Percentiles rank a stretch among this genome's conserved stretches.
Evolutionary conservation across 345 rosid genomes (phyloP).

Genomic region (Arabidopsis thaliana): DNA sequence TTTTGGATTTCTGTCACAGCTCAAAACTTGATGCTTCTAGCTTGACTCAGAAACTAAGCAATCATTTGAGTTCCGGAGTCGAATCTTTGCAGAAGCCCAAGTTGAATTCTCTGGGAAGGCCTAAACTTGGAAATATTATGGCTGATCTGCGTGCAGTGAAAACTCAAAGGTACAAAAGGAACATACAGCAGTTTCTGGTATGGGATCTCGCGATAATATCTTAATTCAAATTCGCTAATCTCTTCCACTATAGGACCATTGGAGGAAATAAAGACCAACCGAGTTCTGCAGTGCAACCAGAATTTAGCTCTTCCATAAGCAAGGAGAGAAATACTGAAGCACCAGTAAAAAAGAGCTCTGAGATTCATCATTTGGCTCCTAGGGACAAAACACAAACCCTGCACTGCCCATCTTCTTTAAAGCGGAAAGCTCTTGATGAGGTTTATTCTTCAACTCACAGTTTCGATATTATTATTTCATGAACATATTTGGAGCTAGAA

Average conservation of each 20-base stretch:
- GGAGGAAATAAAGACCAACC: slow-evolving; percentile 50
- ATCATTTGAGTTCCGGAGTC: slow-evolving; percentile 44
- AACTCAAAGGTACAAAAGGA: slow-evolving; percentile 52
- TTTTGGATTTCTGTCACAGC: slow-evolving; percentile 48
- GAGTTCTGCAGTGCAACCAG: slow-evolving; percentile 41
- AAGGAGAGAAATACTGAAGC: slow-evolving; percentile 47
- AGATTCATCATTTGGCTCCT: slow-evolving; percentile 41
- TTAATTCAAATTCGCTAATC: slow-evolving; percentile 13
- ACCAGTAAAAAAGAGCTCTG: slow-evolving; percentile 36
- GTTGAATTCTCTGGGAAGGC: slow-evolving; percentile 50
- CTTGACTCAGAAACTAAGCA: slow-evolving; percentile 50
- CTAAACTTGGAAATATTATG: slow-evolving; percentile 52
- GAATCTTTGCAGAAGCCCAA: slow-evolving; percentile 49
- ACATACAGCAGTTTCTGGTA: not conserved
- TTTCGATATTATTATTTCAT: not conserved
- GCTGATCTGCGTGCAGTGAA: slow-evolving; percentile 55
- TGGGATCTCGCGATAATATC: slow-evolving; percentile 1
- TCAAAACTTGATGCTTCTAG: slow-evolving; percentile 48
- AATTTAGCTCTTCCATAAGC: slow-evolving; percentile 44
- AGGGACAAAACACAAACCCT: slow-evolving; percentile 47
- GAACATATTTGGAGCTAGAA: slow-evolving; percentile 4
- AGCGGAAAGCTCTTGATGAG: slow-evolving; percentile 76
- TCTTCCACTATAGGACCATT: slow-evolving; percentile 50
- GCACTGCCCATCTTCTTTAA: slow-evolving; percentile 54
- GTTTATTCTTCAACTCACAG: slow-evolving; percentile 13